Base-by-base conservation (phyloP, 768 basidiomycete species). In the Russula foetens region DNA sequence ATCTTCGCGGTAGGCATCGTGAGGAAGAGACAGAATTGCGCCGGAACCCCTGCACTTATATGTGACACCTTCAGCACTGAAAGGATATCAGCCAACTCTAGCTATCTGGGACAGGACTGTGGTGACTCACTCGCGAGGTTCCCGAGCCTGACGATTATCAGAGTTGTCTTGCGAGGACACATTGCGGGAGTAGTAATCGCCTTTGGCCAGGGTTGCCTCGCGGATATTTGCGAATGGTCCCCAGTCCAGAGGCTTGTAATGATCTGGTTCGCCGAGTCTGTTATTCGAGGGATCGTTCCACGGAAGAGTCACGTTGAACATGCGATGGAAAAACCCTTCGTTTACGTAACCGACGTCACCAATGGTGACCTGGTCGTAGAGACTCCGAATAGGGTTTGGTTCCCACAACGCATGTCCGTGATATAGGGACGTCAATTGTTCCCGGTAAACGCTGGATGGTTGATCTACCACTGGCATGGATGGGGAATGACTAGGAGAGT, bases 311-410 rank as follows among this genome's bases (percentile, higher is more conserved):
- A 52, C 55, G 14, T 66, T 67, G 54, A 64, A 64, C 28, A 67
- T 57, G 35, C 62, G 58, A 41, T 45, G 23, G n/a, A 67, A 67
- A 26, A 26, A 39, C 15, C 67, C 67, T 14, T 57, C 29, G 9
- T 26, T 7, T 21, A 67, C n/a, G 45, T 55, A 67, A 21, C 67
- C 67, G 23, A 67, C 67, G 39, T 67, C 66, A 12, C 63, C 67
- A 17, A 65, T 57, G 14, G 49, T 39, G 54, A 67, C 60, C 1
- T 31, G 56, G 26, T 59, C 31, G 26, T 67, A 67, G 35, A 62
- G 17, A 4, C 31, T 9, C 3, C 21, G 2, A 3, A 29, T 44
- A 12, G 67, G 67, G 21, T 61, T 56, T 33, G 67, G 67, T 39
- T 65, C 45, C 63, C 66, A 66, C 19, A 66, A 48, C 3, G 64